Evolutionary conservation across 805 yeast species (phyloP), one percentile per base, ranked within the genome.

Genomic region (Komagataella pseudopastoris): DNA sequence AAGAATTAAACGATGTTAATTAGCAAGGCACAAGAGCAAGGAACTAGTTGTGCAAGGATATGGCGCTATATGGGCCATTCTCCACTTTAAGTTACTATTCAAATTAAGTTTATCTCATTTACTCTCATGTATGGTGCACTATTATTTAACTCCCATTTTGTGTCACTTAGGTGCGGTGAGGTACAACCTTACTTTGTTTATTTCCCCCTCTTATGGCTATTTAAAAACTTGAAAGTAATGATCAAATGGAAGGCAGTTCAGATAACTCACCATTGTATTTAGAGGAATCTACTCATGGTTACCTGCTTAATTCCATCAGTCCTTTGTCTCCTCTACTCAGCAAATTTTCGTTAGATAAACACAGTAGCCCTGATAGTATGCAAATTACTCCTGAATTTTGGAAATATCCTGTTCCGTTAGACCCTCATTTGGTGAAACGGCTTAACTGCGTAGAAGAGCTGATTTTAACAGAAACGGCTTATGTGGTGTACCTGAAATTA

Each of bases 401-500:
- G 39, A 30, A 30, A 30, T 10, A 30, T 30, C 39, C 39, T 30
- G 5, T 30, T 14, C 39, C 39, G 39, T 10, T 30, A 30, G 39
- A 30, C n/a, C n/a, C 39, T 30, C 39, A 30, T 30, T 30, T 30
- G 39, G 39, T 30, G 23, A 59, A 55, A 23, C 53, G 69, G 45
- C 59, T 55, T 20, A 65, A 62, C 48, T 53, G 66, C 1, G 55
- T 74, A n/a, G 71, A 74, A 51, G 85, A 80, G 58, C 58, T 79
- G 4, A 51, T 74, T 0, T 68, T 68, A 12, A 77, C 78, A 10
- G 85, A 80, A 56, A 68, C 65, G 23, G 63, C 63, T 1, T 80
- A 76, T 56, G 60, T 77, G n/a, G 64, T 65, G 47, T 71, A 76
- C 1, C 59, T 80, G 49, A 66, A 64, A 44, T 60, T 74, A 54